Base-by-base conservation (phyloP, 805 yeast genomes). In the Pichia sporocuriosa region DNA sequence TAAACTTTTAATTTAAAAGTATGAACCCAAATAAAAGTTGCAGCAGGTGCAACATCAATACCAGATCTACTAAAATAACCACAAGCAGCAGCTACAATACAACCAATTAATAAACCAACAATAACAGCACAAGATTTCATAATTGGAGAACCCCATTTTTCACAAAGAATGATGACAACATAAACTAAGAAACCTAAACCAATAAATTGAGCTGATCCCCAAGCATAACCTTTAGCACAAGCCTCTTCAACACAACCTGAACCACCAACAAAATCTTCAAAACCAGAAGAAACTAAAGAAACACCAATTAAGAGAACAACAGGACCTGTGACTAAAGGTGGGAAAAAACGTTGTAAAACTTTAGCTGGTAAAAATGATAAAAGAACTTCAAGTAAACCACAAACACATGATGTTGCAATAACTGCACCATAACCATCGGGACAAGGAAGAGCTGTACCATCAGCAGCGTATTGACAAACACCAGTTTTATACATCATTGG, bases 111-210 rank as follows among this genome's bases (percentile, higher is more conserved):
- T 44, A 88, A 68, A 28, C 96, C 96, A 30, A 81, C 65, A 52
- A 88, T 84, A 39, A 88, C 95, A 1, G 96, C 93, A 72, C 96
- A 87, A 2, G 95, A 84, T 58, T 84, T 86, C 93, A 88, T 84
- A 55, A 88, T 83, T 42, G 97, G 97, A 17, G 96, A 78, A 22
- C 97, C 97, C 73, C 83, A 88, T 58, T 78, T 77, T 62, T 89
- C 96, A 55, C 83, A 74, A 25, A 86, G 41, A 43, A 88, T 71
- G 55, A 89, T 86, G 6, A 85, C 68, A 22, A 77, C 71, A 56
- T 75, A 84, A 10, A 87, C 96, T 27, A 81, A 64, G 70, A 88
- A 87, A 4, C 96, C 96, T 25, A 88, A 70, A 35, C 96, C 97
- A 50, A 89, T 65, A 55, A 81, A 88, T 55, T 81, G 74, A 11